Percentiles rank a stretch among this genome's conserved stretches.
phyloP scores from a whole-genome alignment of 108 stramenopile species.

The Stephanodiscus triporus region DNA sequence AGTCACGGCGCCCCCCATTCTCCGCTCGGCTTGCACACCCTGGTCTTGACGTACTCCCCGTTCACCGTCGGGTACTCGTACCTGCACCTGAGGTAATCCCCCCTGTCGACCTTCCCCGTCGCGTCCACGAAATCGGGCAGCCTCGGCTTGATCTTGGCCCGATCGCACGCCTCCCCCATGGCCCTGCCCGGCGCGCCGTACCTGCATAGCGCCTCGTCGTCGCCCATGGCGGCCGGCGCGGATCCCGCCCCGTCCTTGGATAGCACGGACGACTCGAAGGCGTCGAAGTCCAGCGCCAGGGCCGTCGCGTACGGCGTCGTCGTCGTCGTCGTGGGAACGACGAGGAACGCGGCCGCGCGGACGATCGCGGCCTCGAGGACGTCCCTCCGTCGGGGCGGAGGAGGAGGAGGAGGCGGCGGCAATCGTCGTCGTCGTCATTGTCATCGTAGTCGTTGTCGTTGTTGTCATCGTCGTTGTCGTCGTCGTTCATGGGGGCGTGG shows the following conservation, averaged over 20 bases:
- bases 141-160: constrained; percentile 49
- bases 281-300: background rate
- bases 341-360: background rate
- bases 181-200: constrained; percentile 53
- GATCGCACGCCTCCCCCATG: constrained; percentile 58
- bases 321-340: background rate
- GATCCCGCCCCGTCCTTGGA: constrained; percentile 5
- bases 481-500: background rate
- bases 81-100: constrained; percentile 54
- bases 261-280: constrained; percentile 11
- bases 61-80: constrained; percentile 12
- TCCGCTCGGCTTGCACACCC: constrained; percentile 23
- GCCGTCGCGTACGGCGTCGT: background rate
- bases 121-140: constrained; percentile 43
- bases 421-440: too few species aligned
- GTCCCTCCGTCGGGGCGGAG: background rate
- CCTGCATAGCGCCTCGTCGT: constrained; percentile 59
- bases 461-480: too few species aligned
- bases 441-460: background rate
- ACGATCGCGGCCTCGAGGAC: background rate
- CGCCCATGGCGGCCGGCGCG: constrained; percentile 34
- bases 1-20: constrained; percentile 25
- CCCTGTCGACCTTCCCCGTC: constrained; percentile 61
- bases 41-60: constrained; percentile 31
- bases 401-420: background rate